These are phyloP conservation scores for Curvularia spicifera DNA, from an alignment of 2,329 filamentous ascomycete genomes.

Conservation along the genomic window DNA sequence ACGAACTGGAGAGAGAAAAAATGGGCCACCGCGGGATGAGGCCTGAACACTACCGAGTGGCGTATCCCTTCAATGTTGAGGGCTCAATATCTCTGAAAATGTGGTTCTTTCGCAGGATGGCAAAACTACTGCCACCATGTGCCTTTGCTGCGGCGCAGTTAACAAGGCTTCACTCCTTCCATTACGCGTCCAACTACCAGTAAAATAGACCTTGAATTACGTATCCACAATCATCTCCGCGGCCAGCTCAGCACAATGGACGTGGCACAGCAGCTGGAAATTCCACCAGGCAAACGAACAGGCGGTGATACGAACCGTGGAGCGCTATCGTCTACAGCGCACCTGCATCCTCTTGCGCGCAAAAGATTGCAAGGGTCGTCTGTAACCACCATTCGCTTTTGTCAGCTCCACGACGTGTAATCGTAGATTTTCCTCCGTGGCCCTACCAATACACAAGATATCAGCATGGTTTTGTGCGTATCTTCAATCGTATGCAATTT, in stretches of 20 bases:
- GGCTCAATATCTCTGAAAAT: not conserved
- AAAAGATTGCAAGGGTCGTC: conserved; percentile 1
- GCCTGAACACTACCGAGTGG: not conserved
- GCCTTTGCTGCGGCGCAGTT: conserved; percentile 4
- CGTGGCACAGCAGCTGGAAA: not conserved
- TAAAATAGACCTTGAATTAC: not conserved
- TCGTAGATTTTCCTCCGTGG: not conserved
- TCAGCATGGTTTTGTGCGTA: not conserved
- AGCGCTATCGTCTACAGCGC: not conserved
- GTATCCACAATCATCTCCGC: conserved; percentile 5
- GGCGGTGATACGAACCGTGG: not conserved
- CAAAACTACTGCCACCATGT: not conserved
- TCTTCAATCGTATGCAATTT: not conserved
- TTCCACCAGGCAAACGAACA: not conserved
- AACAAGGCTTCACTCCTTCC: not conserved
- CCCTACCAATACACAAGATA: not conserved
- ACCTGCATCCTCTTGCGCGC: not conserved
- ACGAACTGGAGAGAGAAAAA: not conserved
- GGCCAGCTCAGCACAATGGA: not conserved
- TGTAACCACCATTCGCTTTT: not conserved
- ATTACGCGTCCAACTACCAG: not conserved
- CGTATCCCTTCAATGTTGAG: not conserved
- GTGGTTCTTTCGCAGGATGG: not conserved
- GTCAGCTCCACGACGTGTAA: not conserved
- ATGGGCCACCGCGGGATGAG: not conserved